Percentiles rank a stretch among this genome's conserved stretches.
Evolutionary conservation across 305 asterid genomes (phyloP).

Genomic region (Solanum chacoense): DNA sequence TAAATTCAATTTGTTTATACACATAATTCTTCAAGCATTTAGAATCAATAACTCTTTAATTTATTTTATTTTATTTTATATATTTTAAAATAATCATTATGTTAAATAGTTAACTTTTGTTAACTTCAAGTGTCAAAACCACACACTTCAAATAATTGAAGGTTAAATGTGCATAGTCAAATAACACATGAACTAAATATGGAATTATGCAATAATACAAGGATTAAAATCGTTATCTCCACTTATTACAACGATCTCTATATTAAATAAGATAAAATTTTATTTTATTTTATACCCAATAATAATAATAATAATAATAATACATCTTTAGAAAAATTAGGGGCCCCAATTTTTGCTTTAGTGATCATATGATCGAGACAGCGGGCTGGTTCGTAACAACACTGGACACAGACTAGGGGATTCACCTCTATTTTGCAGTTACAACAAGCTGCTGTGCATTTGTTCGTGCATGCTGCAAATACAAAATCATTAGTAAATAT

Average conservation of each 20-base stretch:
- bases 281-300: not conserved
- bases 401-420: not conserved
- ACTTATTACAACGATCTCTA: not conserved
- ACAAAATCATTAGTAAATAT: not conserved
- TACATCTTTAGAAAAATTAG: not conserved
- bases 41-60: not conserved
- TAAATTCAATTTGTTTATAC: not conserved
- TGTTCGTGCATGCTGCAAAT: not conserved
- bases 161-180: too few species aligned
- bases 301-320: too few species aligned
- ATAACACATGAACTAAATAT: not conserved
- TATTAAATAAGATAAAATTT: too few species aligned
- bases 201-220: not conserved
- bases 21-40: not conserved
- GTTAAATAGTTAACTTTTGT: not conserved
- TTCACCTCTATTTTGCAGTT: not conserved
- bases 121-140: not conserved
- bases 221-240: not conserved
- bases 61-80: too few species aligned
- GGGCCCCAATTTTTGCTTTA: not conserved
- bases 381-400: not conserved
- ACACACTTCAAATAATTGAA: not conserved
- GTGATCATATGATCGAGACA: not conserved
- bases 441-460: not conserved
- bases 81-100: not conserved